Evolutionary conservation across 768 basidiomycete genomes (phyloP).

Genomic region (Cystofilobasidium macerans): DNA sequence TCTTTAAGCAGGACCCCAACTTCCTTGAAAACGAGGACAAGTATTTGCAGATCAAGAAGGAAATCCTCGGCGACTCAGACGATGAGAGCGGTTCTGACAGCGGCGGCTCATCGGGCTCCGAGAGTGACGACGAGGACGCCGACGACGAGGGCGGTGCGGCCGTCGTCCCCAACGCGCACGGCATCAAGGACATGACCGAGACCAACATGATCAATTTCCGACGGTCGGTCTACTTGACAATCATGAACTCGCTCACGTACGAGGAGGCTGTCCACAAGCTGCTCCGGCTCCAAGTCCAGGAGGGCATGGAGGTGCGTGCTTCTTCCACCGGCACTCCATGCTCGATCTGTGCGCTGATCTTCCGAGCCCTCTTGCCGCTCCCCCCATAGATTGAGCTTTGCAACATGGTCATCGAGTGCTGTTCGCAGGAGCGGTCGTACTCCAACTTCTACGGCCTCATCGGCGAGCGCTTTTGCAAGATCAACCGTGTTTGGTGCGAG

Average conservation of each 20-base stretch:
- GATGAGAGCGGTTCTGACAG: conserved; percentile 44
- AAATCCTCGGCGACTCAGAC: conserved; percentile 76
- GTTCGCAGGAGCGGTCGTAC: conserved; percentile 97
- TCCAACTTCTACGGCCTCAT: conserved; percentile 93
- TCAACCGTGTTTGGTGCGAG: conserved; percentile 90
- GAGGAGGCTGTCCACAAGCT: conserved; percentile 99
- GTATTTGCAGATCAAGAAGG: conserved; percentile 78
- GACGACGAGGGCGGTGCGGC: conserved; percentile 33
- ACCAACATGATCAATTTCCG: conserved; percentile 93
- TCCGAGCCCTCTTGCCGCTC: neutral
- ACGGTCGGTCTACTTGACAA: conserved; percentile 86
- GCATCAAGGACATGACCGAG: conserved; percentile 86
- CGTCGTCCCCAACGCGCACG: conserved; percentile 62
- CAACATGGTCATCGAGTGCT: conserved; percentile 99
- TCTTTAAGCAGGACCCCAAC: conserved; percentile 88
- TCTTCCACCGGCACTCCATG: neutral
- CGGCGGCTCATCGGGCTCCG: conserved; percentile 44
- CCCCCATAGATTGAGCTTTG: conserved; percentile 67
- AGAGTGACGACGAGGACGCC: conserved; percentile 50
- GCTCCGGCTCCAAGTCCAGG: conserved; percentile 77
- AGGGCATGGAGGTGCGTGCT: conserved; percentile 76
- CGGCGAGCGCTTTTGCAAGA: conserved; percentile 90
- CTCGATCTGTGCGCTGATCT: conserved; percentile 5
- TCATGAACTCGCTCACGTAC: conserved; percentile 97
- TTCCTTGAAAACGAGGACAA: conserved; percentile 86